These are phyloP conservation scores for Nicotiana undulata DNA, from an alignment of 257 asterid genomes.

Conservation along the genomic window DNA sequence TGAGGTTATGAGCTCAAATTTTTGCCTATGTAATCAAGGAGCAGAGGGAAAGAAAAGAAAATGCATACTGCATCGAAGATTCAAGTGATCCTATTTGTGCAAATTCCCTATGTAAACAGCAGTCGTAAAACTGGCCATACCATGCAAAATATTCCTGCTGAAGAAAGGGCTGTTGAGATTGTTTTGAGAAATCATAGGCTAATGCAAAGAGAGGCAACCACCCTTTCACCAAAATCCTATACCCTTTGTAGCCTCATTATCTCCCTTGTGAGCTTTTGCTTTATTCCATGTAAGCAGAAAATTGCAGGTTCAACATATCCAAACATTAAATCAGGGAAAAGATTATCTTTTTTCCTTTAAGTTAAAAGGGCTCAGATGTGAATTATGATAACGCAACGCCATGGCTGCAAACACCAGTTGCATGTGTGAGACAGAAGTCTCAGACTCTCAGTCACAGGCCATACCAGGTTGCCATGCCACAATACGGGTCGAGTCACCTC, in stretches of 20 bases:
- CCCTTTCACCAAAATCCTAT: constrained; percentile 25
- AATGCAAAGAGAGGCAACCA: constrained; percentile 46
- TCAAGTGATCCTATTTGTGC: neutral
- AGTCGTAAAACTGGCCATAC: too few species aligned
- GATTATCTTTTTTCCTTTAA: too few species aligned
- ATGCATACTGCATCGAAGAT: neutral
- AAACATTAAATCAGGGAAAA: too few species aligned
- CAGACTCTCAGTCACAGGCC: neutral
- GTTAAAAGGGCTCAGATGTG: too few species aligned
- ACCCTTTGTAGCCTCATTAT: constrained; percentile 1
- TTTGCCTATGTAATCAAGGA: too few species aligned
- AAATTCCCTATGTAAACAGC: too few species aligned
- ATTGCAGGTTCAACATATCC: neutral
- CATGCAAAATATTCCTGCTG: too few species aligned
- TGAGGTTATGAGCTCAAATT: neutral
- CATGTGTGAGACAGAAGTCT: too few species aligned
- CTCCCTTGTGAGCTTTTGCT: neutral
- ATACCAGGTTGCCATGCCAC: constrained; percentile 35
- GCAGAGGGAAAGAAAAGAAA: neutral
- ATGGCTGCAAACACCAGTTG: constrained; percentile 15
- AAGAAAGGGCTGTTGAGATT: constrained; percentile 3
- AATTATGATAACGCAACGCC: neutral
- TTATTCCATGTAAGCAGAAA: neutral
- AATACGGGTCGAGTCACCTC: constrained; percentile 27
- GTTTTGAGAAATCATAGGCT: constrained; percentile 18